Percentiles rank a stretch among this genome's conserved stretches.
phyloP scores from a whole-genome alignment of 768 basidiomycete species.

The Serendipita indica region DNA sequence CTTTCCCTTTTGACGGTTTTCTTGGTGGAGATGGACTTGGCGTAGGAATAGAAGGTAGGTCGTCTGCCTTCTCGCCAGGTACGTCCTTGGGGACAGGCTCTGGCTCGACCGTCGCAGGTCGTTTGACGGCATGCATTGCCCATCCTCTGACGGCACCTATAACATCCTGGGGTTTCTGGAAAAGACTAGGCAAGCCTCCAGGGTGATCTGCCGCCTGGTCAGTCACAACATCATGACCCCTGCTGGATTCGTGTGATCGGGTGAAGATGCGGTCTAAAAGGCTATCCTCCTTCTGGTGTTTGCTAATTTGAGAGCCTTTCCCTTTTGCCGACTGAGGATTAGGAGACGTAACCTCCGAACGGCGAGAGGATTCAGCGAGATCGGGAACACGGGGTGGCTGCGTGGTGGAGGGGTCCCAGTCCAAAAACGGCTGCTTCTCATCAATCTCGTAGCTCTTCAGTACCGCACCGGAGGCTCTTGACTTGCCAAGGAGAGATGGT shows the following conservation, averaged over 20 bases:
- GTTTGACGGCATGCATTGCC: neutral
- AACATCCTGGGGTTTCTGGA: neutral
- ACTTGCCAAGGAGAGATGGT: constrained; percentile 7
- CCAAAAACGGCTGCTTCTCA: neutral
- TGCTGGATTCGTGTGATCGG: neutral
- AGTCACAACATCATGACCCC: neutral
- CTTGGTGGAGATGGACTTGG: constrained; percentile 4
- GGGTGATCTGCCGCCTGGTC: neutral
- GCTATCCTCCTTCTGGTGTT: neutral
- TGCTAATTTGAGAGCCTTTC: neutral
- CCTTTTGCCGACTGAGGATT: no score
- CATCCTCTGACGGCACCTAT: constrained; percentile 3
- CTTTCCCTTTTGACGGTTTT: neutral
- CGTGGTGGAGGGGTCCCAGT: neutral
- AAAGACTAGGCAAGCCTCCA: neutral
- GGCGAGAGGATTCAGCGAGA: no score
- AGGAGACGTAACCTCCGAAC: no score
- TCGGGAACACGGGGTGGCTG: constrained; percentile 4
- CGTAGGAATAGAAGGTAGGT: neutral
- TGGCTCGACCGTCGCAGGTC: neutral
- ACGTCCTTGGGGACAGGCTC: neutral
- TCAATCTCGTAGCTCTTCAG: neutral
- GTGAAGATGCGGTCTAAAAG: neutral
- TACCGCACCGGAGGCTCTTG: neutral
- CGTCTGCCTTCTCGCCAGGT: neutral